phyloP scores from a whole-genome alignment of 2,329 filamentous ascomycete species.

The Calycina herbarum region DNA sequence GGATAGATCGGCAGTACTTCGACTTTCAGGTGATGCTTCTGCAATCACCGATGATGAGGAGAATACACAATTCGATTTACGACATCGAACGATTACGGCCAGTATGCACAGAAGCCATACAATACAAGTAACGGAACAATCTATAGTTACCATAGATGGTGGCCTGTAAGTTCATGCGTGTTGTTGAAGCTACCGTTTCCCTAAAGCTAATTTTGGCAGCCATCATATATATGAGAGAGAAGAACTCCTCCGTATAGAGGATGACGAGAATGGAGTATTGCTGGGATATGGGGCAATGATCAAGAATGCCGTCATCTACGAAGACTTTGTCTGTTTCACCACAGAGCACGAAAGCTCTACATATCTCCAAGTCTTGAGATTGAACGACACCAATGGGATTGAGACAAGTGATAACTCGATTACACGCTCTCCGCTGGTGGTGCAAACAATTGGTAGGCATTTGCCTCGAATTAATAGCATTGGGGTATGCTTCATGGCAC shows the following conservation, averaged over 20 bases:
- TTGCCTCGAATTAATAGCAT: slow-evolving; percentile 25
- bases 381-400: slow-evolving; percentile 14
- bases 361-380: slow-evolving; percentile 26
- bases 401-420: slow-evolving; percentile 16
- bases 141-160: slow-evolving; percentile 29
- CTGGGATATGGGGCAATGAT: slow-evolving; percentile 23
- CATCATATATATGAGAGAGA: slow-evolving; percentile 17
- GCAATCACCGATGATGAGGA: slow-evolving; percentile 46
- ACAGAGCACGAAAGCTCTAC: slow-evolving; percentile 19
- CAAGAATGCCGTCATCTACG: slow-evolving; percentile 29
- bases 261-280: slow-evolving; percentile 1
- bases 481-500: slow-evolving; percentile 17
- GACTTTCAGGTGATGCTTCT: slow-evolving; percentile 49
- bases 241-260: slow-evolving; percentile 19
- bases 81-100: slow-evolving; percentile 53
- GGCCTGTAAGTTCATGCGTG: background rate
- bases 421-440: background rate
- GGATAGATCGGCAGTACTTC: slow-evolving; percentile 39
- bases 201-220: slow-evolving; percentile 11
- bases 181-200: background rate
- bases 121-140: slow-evolving; percentile 56
- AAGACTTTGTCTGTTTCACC: slow-evolving; percentile 30
- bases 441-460: slow-evolving; percentile 23
- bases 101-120: slow-evolving; percentile 41
- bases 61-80: slow-evolving; percentile 50